Evolutionary conservation across 768 basidiomycete genomes (phyloP).

Genomic region (Boletus sp.): DNA sequence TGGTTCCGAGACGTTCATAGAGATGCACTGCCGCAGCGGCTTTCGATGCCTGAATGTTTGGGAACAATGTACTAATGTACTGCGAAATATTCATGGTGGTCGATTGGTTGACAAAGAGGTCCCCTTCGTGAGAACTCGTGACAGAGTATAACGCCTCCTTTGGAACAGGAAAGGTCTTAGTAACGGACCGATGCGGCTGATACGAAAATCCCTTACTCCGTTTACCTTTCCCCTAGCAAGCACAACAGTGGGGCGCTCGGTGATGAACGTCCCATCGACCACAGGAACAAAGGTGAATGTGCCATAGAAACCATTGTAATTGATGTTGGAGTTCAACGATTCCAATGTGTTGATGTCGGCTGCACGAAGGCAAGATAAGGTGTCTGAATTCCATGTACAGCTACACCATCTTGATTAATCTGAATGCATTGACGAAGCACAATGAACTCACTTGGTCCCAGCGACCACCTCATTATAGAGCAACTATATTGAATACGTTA

Average conservation of each 20-base stretch:
- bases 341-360: neutral
- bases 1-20: neutral
- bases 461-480: slow-evolving; percentile 1
- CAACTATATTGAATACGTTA: neutral
- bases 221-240: slow-evolving; percentile 2
- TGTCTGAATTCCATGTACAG: neutral
- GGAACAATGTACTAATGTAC: slow-evolving; percentile 2
- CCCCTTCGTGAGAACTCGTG: slow-evolving; percentile 2
- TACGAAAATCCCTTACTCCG: neutral
- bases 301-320: neutral
- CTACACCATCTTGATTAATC: neutral
- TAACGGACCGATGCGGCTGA: no score
- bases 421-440: no score
- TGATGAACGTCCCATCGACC: slow-evolving; percentile 3
- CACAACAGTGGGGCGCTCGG: slow-evolving; percentile 1
- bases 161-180: neutral
- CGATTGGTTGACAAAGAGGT: neutral
- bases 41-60: neutral
- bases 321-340: neutral
- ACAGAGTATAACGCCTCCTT: slow-evolving; percentile 7
- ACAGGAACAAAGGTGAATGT: slow-evolving; percentile 9
- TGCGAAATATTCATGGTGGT: neutral
- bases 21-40: neutral
- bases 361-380: slow-evolving; percentile 6
- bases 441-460: neutral